Base-by-base conservation (phyloP, 768 basidiomycete genomes). In the Austroboletus festivus region DNA sequence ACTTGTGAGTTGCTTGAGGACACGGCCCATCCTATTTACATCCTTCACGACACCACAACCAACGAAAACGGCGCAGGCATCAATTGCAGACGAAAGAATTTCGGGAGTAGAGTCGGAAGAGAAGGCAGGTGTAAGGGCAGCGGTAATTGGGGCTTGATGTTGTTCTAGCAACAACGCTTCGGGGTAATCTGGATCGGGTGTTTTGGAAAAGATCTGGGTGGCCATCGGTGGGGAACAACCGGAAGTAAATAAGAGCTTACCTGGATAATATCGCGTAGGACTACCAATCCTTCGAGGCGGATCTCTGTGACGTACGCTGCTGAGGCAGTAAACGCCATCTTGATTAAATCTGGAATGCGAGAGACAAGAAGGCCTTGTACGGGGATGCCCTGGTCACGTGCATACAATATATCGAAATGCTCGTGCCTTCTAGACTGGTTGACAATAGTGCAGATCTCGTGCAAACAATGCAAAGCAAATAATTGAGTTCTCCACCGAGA, bases 231-330 rank as follows among this genome's bases (percentile, higher is more conserved):
- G 38, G 45, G 34, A 45, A 43, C n/a, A 22, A 15, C 15, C n/a
- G 7, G 22, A 21, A 35, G 11, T 12, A 16, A 20, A 38, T 18
- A 4, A 6, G 13, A 40, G 50, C 70, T 40, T 59, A 90, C 95
- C 76, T 93, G 81, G 52, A 99, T 93, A 24, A 98, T 90, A 65
- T 97, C 94, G 24, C 84, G 78, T 22, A 99, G 71, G 5, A 99
- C 90, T 8, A 90, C 76, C 22, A 98, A 69, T 2, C 96, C 96
- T 63, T 93, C 89, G 22, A 97, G 70, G 28, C 95, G 80, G 53
- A 98, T 97, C 64, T 97, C 93, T 9, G 90, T 93, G 26, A 97
- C 93, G 63, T 96, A 90, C 4, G 96, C 93, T 0, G 95, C 91
- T 15, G 93, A 93, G 1, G 96, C 94, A 12, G 92, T 95, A 65